A percentile compares a stretch with the other conserved stretches of the same genome.
Evolutionary conservation across 768 basidiomycete genomes (phyloP).

Genomic region (Boletus sp.): DNA sequence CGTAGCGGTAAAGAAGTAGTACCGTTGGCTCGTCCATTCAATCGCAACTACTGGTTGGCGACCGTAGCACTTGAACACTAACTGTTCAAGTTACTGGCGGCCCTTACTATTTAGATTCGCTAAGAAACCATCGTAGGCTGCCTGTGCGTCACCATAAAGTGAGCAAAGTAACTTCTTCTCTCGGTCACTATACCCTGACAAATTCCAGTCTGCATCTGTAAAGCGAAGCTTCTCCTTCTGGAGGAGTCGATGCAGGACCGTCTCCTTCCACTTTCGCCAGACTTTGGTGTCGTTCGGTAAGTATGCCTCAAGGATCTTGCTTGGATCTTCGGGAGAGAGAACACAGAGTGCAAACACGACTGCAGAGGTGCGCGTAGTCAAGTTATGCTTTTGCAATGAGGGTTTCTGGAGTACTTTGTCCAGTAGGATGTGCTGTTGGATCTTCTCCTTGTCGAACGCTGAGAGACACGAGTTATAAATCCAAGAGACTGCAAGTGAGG

Average conservation of each 20-base stretch:
- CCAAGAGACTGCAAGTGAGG: constrained; percentile 27
- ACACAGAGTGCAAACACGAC: constrained; percentile 4
- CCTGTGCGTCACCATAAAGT: constrained; percentile 3
- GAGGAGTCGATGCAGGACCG: neutral
- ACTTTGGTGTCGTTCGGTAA: constrained; percentile 10
- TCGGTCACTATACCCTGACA: neutral
- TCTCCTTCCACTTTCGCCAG: constrained; percentile 7
- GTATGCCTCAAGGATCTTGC: constrained; percentile 8
- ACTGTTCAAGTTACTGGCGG: neutral
- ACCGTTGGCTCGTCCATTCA: neutral
- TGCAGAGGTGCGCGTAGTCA: constrained; percentile 5
- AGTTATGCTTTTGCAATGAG: neutral
- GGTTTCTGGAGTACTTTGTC: neutral
- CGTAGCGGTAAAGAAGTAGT: too few relatives aligned
- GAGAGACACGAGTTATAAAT: constrained; percentile 27
- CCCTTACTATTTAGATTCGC: neutral
- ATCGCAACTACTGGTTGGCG: neutral
- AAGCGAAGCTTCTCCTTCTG: neutral
- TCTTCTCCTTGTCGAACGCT: constrained; percentile 31
- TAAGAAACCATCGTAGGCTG: neutral
- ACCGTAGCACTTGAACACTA: neutral
- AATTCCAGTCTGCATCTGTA: neutral
- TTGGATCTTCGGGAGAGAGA: constrained; percentile 5
- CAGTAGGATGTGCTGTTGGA: constrained; percentile 10
- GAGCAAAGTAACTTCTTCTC: constrained; percentile 1